These are phyloP conservation scores for Diutina rugosa DNA, from an alignment of 1,139 yeast genomes.

Conservation along the genomic window DNA sequence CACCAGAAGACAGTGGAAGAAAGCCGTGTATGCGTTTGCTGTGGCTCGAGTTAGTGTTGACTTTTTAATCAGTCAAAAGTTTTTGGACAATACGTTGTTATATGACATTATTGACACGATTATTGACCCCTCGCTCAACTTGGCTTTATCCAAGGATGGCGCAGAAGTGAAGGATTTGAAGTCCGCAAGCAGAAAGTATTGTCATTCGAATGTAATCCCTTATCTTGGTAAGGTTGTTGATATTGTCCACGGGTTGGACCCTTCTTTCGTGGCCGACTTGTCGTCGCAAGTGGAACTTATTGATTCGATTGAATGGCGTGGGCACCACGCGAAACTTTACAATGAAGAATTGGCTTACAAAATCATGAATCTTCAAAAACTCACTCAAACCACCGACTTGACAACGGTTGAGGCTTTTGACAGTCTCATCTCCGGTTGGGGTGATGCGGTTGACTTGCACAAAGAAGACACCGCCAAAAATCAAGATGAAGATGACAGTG, in stretches of 20 bases:
- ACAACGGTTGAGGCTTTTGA: background rate
- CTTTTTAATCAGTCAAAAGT: slow-evolving; percentile 15
- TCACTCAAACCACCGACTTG: slow-evolving; percentile 14
- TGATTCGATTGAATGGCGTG: slow-evolving; percentile 50
- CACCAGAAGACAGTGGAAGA: slow-evolving; percentile 44
- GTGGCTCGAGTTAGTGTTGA: slow-evolving; percentile 52
- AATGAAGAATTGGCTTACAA: slow-evolving; percentile 65
- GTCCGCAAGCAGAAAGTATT: slow-evolving; percentile 31
- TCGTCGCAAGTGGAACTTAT: slow-evolving; percentile 12
- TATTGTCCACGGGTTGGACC: slow-evolving; percentile 26
- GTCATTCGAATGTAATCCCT: slow-evolving; percentile 20
- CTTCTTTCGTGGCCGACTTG: slow-evolving; percentile 26
- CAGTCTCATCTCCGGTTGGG: slow-evolving; percentile 15
- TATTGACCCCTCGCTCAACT: slow-evolving; percentile 59
- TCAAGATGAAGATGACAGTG: slow-evolving; percentile 33
- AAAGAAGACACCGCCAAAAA: slow-evolving; percentile 13
- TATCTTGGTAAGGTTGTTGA: slow-evolving; percentile 23
- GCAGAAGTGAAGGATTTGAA: slow-evolving; percentile 27
- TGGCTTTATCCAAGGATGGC: slow-evolving; percentile 35
- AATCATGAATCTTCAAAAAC: slow-evolving; percentile 26
- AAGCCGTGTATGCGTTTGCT: slow-evolving; percentile 40
- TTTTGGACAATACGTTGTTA: slow-evolving; percentile 21
- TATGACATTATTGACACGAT: slow-evolving; percentile 43
- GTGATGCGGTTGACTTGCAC: slow-evolving; percentile 20
- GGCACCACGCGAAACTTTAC: slow-evolving; percentile 52